A percentile compares a stretch with the other conserved stretches of the same genome.
phyloP scores from a whole-genome alignment of 345 rosid genomes.

The Populus pruinosa region DNA sequence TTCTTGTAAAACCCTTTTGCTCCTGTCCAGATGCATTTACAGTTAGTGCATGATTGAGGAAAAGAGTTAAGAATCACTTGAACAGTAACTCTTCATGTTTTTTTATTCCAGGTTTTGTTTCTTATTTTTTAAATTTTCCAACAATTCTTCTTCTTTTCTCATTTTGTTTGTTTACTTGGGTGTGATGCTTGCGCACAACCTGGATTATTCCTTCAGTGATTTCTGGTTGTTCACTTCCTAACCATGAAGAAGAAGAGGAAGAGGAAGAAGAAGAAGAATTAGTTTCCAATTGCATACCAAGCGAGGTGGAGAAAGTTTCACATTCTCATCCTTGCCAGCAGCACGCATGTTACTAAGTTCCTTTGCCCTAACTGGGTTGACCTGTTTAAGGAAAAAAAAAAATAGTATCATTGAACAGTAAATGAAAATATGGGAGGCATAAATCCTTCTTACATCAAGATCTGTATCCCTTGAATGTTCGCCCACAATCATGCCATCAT shows the following conservation, averaged over 20 bases:
- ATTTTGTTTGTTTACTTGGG: not conserved
- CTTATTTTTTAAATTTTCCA: not conserved
- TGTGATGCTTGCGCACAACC: not conserved
- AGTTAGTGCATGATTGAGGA: not conserved
- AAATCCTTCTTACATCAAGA: conserved; percentile 74
- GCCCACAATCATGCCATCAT: conserved; percentile 97
- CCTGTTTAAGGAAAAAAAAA: conserved; percentile 34
- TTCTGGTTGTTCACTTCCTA: too few species aligned
- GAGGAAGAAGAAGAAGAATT: too few species aligned
- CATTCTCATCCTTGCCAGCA: conserved; percentile 80
- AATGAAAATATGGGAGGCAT: not conserved
- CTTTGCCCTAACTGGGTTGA: conserved; percentile 84
- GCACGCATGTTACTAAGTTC: conserved; percentile 81
- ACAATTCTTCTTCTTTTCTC: not conserved
- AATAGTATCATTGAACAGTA: conserved; percentile 17
- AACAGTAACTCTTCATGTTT: not conserved
- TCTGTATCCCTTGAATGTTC: conserved; percentile 95
- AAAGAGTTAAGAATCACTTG: not conserved
- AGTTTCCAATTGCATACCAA: conserved; percentile 42
- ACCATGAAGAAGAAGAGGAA: too few species aligned
- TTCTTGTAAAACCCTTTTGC: too few species aligned
- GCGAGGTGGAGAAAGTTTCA: conserved; percentile 91
- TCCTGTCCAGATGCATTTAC: too few species aligned
- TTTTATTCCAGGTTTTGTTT: not conserved
- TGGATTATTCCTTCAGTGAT: not conserved